phyloP scores from a whole-genome alignment of 2,329 filamentous ascomycete species.

The Ascocoryne sarcoides region DNA sequence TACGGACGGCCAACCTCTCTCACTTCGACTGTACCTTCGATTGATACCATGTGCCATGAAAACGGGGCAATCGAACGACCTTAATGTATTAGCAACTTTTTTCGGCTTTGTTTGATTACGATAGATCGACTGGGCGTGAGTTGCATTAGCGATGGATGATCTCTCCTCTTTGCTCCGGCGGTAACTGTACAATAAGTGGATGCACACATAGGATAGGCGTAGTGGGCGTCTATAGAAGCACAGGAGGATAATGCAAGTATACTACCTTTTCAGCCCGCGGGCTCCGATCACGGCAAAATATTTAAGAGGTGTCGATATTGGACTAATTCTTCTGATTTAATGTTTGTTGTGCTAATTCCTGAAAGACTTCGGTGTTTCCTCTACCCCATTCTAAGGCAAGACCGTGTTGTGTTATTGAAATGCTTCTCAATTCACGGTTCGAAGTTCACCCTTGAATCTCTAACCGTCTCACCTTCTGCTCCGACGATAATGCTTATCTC shows the following conservation, averaged over 20 bases:
- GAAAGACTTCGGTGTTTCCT: not conserved
- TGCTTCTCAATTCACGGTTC: no score
- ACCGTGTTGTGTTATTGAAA: no score
- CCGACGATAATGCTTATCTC: no score
- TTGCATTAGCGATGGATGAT: conserved; percentile 30
- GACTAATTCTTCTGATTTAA: not conserved
- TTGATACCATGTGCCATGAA: not conserved
- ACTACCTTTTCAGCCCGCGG: not conserved
- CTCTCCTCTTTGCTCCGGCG: conserved; percentile 26
- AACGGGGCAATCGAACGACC: conserved; percentile 10
- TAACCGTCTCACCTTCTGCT: no score
- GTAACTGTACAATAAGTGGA: conserved; percentile 23
- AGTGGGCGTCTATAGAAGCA: conserved; percentile 16
- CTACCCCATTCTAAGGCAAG: no score
- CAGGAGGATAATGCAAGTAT: conserved; percentile 15
- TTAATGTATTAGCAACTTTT: conserved; percentile 25
- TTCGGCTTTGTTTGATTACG: conserved; percentile 24
- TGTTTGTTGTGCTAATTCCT: no score
- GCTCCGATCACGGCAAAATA: not conserved
- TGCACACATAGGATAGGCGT: conserved; percentile 16
- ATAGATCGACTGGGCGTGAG: conserved; percentile 26
- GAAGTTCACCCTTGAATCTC: not conserved
- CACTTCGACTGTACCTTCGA: conserved; percentile 1
- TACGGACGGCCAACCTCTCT: conserved; percentile 5
- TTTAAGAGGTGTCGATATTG: no score